phyloP scores from a whole-genome alignment of 2,329 filamentous ascomycete genomes.

The Trichoderma koningiopsis region DNA sequence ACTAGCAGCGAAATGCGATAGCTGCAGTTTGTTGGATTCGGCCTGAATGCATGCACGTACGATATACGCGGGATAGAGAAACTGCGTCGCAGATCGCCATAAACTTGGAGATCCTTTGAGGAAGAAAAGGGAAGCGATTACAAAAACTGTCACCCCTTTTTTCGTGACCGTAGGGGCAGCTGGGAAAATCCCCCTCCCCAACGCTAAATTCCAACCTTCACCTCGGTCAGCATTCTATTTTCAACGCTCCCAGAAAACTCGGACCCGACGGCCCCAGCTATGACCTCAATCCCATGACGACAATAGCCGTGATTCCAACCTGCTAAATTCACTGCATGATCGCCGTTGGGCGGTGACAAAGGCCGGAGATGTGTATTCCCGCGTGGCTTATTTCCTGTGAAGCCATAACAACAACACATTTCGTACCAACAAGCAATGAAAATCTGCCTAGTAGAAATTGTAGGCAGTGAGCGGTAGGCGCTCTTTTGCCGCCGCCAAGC shows the following conservation, averaged over 20 bases:
- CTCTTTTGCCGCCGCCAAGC: constrained; percentile 12
- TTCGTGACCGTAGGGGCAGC: not conserved
- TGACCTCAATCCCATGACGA: not conserved
- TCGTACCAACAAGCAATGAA: not conserved
- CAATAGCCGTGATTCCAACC: not conserved
- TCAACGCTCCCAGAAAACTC: not conserved
- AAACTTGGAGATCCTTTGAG: not conserved
- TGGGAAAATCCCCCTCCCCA: not conserved
- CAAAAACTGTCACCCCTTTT: not conserved
- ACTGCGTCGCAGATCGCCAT: not conserved
- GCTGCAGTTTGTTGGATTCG: not conserved
- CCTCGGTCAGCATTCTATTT: constrained; percentile 18
- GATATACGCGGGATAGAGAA: not conserved
- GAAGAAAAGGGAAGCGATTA: not conserved
- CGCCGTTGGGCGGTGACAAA: not conserved
- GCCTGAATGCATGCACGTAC: not conserved
- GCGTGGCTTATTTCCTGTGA: not conserved
- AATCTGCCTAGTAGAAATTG: not conserved
- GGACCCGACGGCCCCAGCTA: not conserved
- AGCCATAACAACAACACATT: not conserved
- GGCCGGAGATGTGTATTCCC: not conserved
- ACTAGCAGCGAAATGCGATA: not conserved
- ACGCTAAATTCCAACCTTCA: not conserved
- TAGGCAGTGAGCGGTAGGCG: not conserved
- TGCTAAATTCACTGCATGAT: not conserved